Base-by-base conservation (phyloP, 139 green algal species). In the Chlorella vulgaris region DNA sequence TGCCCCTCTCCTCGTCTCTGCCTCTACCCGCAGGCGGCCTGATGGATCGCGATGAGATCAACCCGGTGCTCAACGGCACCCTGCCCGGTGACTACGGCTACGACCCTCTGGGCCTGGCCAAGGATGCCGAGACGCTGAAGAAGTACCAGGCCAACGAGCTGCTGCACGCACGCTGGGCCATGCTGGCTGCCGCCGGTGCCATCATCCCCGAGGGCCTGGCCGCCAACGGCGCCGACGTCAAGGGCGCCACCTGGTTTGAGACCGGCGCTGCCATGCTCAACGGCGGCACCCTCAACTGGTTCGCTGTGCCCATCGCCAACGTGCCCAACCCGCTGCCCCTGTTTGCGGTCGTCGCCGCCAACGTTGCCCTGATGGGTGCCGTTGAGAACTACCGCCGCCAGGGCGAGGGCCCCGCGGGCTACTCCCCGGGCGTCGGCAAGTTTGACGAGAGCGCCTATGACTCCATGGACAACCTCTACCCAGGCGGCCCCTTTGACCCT, bases 121-220 rank as follows among this genome's bases (percentile, higher is more conserved):
- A 96, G 86, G 91, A 98, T 86, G 60, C 85, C 55, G 94, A 93
- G 68, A 83, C 80, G 6, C 87, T 98, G 36, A 93, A 87, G 36
- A 97, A 97, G 92, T 98, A 98, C 93, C 89, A 91, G 36, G 89
- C 81, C 68, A 94, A 95, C 81, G 96, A 99, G 92, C 88, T 99
- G 65, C 83, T 98, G 83, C 96, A 99, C 83, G 95, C 92, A 19
- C 93, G 96, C 66, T 99, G 96, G 96, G 96, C 96, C 68, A 99
- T 99, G 96, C 94, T 99, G 97, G 96, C 92, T 58, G 94, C 94
- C 42, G 93, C 95, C 55, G 96, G 96, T 68, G 96, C 95, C 88
- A 91, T 99, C 93, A 97, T 99, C 85, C 96, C 96, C 15, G 96
- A 99, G 89, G 94, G 93, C 77, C 92, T 99, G 53, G 85, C 93